Evolutionary conservation across 2,329 filamentous ascomycete species (phyloP), one percentile per base, ranked within the genome.

Genomic region (Fusarium hostae): DNA sequence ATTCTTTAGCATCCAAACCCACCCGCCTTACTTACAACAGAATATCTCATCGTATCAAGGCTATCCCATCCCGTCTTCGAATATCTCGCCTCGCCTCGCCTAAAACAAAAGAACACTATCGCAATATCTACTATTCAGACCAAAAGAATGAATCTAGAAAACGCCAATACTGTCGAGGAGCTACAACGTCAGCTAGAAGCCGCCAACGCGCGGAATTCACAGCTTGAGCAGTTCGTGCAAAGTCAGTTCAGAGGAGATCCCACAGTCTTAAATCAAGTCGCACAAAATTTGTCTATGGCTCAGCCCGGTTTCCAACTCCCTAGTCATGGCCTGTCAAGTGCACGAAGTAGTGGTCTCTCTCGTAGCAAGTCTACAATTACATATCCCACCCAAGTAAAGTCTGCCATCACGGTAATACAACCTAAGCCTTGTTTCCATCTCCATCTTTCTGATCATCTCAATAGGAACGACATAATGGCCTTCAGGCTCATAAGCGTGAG

Each of bases 351-450:
- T 59, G 71, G 64, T 34, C 72, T 77, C 54, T 70, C 72, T 37
- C 75, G 75, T 62, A 77, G 75, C 74, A 76, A 77, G 72, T 77
- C 75, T 54, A 75, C 75, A n/a, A 66, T 77, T 28, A 72, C 73
- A 59, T 74, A 73, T 63, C 74, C 75, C 28, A 76, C 75, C 28
- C 75, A 77, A 63, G 64, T 68, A 50, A 72, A 72, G 54, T 66
- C 65, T 41, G 69, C 66, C 54, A 69, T 68, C 15, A 64, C 61
- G 71, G 75, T 76, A 76, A 75, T 68, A 44, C 40, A 63, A 30
- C 59, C 63, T 58, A 24, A 47, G 43, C 51, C 58, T 45, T 20
- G 26, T 37, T 37, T 20, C 24, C 47, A 50, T 63, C 37, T 35
- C 47, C 47, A 30, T 34, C 26, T 34, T 34, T 73, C 71, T 76